phyloP scores from a whole-genome alignment of 129 eudicot genomes.

The Artemisia tridentata region DNA sequence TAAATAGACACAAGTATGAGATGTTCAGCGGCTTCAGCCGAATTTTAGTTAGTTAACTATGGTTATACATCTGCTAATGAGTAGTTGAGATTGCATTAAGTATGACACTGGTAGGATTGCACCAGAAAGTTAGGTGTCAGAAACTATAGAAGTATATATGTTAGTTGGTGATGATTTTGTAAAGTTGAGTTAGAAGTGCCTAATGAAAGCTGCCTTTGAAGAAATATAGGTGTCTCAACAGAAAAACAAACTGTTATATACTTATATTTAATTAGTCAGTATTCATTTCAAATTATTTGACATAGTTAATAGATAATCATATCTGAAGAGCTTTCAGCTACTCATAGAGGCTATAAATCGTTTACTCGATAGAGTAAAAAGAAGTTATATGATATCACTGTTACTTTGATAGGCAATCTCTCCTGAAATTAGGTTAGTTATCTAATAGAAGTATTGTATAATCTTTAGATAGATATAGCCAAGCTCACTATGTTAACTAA shows the following conservation, averaged over 20 bases:
- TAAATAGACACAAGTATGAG: not conserved
- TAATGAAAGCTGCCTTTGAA: not conserved
- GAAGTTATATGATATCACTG: not conserved
- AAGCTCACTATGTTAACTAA: not conserved
- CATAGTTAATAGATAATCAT: not conserved
- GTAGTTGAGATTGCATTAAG: not conserved
- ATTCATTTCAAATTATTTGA: not conserved
- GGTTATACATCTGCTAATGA: not conserved
- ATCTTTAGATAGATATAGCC: not conserved
- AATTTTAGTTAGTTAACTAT: slow-evolving; percentile 12
- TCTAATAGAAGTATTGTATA: no score
- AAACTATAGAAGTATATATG: not conserved
- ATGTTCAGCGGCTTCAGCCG: not conserved
- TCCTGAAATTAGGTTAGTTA: not conserved
- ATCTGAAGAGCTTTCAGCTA: not conserved
- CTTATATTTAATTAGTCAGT: not conserved
- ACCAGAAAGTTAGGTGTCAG: not conserved
- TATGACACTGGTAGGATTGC: slow-evolving; percentile 3
- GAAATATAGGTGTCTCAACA: not conserved
- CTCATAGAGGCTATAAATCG: not conserved
- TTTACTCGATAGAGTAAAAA: not conserved
- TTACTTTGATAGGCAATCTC: not conserved
- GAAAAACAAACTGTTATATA: not conserved
- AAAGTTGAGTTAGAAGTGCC: not conserved
- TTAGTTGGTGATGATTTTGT: not conserved